These are phyloP conservation scores for Gossypium lobatum DNA, from an alignment of 441 rosid genomes.

Conservation along the genomic window DNA sequence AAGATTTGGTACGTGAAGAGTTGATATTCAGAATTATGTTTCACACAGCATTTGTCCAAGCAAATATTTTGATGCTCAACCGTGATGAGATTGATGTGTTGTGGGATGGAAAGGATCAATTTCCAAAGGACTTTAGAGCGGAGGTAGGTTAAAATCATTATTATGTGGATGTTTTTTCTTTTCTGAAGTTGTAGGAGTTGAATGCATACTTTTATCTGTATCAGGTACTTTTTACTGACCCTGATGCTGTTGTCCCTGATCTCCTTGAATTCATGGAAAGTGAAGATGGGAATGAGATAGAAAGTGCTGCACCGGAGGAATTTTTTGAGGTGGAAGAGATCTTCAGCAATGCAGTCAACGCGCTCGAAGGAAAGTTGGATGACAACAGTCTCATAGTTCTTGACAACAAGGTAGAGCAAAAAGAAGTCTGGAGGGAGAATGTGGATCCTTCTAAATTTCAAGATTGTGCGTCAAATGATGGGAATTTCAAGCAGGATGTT, in stretches of 20 bases:
- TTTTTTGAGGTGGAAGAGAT: constrained; percentile 96
- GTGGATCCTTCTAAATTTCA: constrained; percentile 54
- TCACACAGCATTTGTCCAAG: constrained; percentile 84
- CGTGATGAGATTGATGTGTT: constrained; percentile 75
- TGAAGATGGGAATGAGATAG: constrained; percentile 63
- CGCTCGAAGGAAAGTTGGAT: constrained; percentile 51
- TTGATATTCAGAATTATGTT: constrained; percentile 79
- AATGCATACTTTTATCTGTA: constrained; percentile 59
- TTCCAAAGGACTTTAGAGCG: constrained; percentile 68
- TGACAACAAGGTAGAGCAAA: constrained; percentile 28
- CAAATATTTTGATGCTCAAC: constrained; percentile 50
- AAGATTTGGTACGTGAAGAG: constrained; percentile 61
- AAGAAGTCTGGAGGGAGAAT: constrained; percentile 64
- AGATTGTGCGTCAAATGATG: constrained; percentile 68
- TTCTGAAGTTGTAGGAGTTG: constrained; percentile 51
- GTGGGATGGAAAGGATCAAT: constrained; percentile 80
- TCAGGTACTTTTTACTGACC: constrained; percentile 88
- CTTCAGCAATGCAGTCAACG: constrained; percentile 63
- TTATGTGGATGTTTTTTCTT: constrained; percentile 16
- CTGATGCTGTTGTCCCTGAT: constrained; percentile 56
- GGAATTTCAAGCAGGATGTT: constrained; percentile 39
- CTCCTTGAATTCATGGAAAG: constrained; percentile 32
- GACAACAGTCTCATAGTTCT: constrained; percentile 27
- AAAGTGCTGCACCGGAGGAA: constrained; percentile 75
- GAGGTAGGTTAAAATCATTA: constrained; percentile 56